Base-by-base conservation (phyloP, 371 early-diverging fungal species). In the Rhizopus delemar region DNA sequence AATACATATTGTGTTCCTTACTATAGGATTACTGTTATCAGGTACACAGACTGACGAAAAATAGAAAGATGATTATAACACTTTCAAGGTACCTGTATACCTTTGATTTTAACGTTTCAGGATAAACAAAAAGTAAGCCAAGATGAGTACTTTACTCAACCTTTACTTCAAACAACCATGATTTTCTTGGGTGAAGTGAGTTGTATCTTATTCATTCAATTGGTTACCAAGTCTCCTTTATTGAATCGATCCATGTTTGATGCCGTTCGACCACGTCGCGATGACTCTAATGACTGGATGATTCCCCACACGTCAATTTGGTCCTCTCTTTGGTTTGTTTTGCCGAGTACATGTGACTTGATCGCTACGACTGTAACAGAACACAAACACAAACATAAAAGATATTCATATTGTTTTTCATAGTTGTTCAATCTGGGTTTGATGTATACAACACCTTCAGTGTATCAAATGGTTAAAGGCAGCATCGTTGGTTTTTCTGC, bases 401-500 rank as follows among this genome's bases (percentile, higher is more conserved):
- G 11, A 38, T 15, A 34, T 55, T 33, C 15, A 9, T 51, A 29
- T 38, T 15, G 51, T 36, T 54, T 15, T 46, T 8, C 38, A 8
- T 16, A 78, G 78, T 45, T 78, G 46, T 57, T 74, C 41, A 78
- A 78, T 29, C 33, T 78, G 31, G 78, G 78, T 57, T 57, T 78
- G 48, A 70, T 74, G 35, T 78, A 78, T 57, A 72, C 71, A 13
- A 68, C 75, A n/a, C 73, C 78, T 5, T 78, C 78, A 35, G 57
- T 74, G 11, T 78, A 73, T 41, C 78, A 74, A 65, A 78, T 78
- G 75, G 62, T 78, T 55, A 70, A 71, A 35, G 67, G 73, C 41
- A 74, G 75, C 46, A 78, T 78, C 60, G 69, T 74, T 16, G 75
- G 75, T 1, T 73, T 78, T 41, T 78, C 78, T 32, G 78, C 78